Base-by-base conservation (phyloP, 306 rosid species). In the Medicago lupulina region DNA sequence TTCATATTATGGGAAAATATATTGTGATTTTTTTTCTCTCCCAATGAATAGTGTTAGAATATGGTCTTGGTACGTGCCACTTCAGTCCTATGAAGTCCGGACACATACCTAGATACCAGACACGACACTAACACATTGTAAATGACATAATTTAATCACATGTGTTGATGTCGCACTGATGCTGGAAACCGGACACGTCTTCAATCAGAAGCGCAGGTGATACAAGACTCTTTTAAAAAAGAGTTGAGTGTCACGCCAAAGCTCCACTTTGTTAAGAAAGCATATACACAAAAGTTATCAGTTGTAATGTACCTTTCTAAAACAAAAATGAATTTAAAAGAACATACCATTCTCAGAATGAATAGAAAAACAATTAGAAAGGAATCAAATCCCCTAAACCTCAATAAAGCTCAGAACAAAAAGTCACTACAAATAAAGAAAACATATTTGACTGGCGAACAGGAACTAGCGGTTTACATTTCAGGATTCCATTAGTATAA, bases 361-460 rank as follows among this genome's bases (percentile, higher is more conserved):
- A 17, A 54, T 2, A 54, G 1, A 54, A 17, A 54, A 49, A 18
- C 28, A 54, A 53, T 64, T 79, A 9, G 50, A 72, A 79, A 59
- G 67, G 54, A 74, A 76, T 69, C 65, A 70, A 76, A 70, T 46
- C 76, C 76, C 70, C 51, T 68, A 74, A 81, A 57, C 73, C 44
- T 57, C 70, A 18, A 63, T 9, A 40, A 53, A 69, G 59, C 61
- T 75, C 49, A 75, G 54, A 71, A 38, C 77, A 38, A 71, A 62
- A 71, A 38, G 15, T 21, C 41, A 36, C 21, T 67, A 59, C 46
- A 49, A 83, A 76, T 19, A 64, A 81, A 61, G n/a, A 14, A 47
- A 31, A 17, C 9, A 40, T 49, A 74, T 67, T 77, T 58, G 79
- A 85, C 82, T 55, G 38, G 8, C 15, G 6, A 28, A 65, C 50